Base-by-base conservation (phyloP, 441 rosid species). In the Arabidopsis lyrata region DNA sequence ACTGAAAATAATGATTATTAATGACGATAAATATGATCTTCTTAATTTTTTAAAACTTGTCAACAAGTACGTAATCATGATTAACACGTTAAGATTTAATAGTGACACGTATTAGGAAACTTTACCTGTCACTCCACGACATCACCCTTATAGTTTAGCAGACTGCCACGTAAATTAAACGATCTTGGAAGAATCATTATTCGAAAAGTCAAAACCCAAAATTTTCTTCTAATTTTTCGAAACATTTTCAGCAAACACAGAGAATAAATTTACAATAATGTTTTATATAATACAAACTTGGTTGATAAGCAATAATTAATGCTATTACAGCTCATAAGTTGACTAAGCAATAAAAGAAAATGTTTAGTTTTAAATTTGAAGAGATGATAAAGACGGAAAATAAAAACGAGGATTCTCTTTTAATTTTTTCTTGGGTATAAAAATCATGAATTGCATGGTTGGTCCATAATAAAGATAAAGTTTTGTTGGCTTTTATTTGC, bases 41-140 rank as follows among this genome's bases (percentile, higher is more conserved):
- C 18, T 34, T 57, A 34, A 27, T 34, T 3, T 57, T 20, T 29
- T 7, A 29, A 50, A 22, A 52, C 59, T 73, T 58, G 42, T 62
- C 79, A 75, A 68, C 58, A 61, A 68, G n/a, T 54, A 68, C 79
- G 79, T 68, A 75, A 75, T 68, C 79, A 45, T 68, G 62, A 70
- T 75, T 75, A 68, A 68, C 64, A 68, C 78, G 69, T 32, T 31
- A 75, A 62, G 32, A 38, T 60, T 27, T 68, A 44, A 53, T 39
- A 4, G 41, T 68, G 78, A 75, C 78, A 75, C 74, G 78, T 75
- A 61, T 56, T 35, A 3, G 10, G 42, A 52, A 14, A 16, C 0
- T 60, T 63, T 58, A 68, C 63, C 53, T 67, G 63, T 50, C 73
- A 22, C 12, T 45, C 54, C 2, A 5, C 0, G 1, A 27, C n/a